Evolutionary conservation across 2,329 filamentous ascomycete genomes (phyloP).

Genomic region (Cryphonectria japonica): DNA sequence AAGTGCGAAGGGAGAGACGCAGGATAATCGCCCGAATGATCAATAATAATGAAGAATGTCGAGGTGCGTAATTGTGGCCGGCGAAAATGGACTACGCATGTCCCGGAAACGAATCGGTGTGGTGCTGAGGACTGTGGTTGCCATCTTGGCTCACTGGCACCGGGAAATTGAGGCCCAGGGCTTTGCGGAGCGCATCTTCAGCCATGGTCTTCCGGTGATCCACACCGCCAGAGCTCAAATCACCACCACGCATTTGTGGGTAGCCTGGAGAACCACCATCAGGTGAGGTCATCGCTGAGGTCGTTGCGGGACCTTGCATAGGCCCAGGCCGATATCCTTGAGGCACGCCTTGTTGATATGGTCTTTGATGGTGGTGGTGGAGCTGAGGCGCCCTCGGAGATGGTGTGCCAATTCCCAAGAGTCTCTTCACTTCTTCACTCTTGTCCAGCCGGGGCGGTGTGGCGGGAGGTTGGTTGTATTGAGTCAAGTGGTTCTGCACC

Average conservation of each 20-base stretch:
- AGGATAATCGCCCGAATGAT: constrained; percentile 19
- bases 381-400: constrained; percentile 7
- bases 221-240: constrained; percentile 9
- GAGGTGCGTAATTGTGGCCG: constrained; percentile 3
- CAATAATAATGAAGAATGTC: constrained; percentile 9
- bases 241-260: constrained; percentile 20
- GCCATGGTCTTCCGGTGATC: constrained; percentile 25
- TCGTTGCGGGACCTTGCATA: constrained; percentile 5
- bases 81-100: constrained; percentile 13
- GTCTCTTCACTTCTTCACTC: constrained; percentile 26
- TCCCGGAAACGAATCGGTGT: constrained; percentile 18
- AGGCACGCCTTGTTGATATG: background rate
- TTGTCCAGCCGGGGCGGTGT: constrained; percentile 22
- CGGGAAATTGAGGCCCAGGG: constrained; percentile 23
- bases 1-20: constrained; percentile 14
- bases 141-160: constrained; percentile 22
- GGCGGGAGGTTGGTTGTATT: constrained; percentile 10
- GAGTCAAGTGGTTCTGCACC: background rate
- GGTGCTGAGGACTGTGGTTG: constrained; percentile 21
- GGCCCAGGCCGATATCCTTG: background rate
- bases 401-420: constrained; percentile 20
- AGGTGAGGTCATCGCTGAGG: background rate
- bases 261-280: constrained; percentile 8
- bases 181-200: constrained; percentile 28
- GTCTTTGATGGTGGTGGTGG: background rate